Evolutionary conservation across 78 protist genomes (phyloP).

Genomic region (Bodo saltans): DNA sequence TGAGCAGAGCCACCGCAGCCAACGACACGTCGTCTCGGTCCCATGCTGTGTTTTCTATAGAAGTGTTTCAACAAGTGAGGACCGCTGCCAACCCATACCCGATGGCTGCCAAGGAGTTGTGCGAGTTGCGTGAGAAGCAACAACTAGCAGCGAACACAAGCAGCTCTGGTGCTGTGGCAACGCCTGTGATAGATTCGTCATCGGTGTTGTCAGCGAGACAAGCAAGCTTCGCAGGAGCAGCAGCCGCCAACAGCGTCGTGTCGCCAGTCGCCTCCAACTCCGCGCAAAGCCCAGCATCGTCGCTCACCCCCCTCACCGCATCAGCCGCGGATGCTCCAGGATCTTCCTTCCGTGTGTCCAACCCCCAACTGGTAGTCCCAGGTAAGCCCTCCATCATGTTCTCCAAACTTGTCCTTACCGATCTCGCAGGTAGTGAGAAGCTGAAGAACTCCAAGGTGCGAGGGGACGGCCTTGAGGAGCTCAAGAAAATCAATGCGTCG

Average conservation of each 20-base stretch:
- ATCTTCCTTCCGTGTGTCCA: no score
- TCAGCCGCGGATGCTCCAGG: no score
- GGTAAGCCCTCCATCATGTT: neutral
- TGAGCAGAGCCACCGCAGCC: slow-evolving; percentile 26
- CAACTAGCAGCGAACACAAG: neutral
- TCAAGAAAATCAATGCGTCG: neutral
- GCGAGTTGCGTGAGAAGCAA: neutral
- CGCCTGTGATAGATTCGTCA: no score
- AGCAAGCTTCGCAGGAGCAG: no score
- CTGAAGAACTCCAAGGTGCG: slow-evolving; percentile 3
- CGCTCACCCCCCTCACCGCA: no score
- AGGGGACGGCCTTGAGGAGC: slow-evolving; percentile 20
- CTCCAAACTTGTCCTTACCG: neutral
- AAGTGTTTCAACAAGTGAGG: slow-evolving; percentile 6
- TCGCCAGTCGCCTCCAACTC: no score
- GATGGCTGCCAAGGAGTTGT: neutral
- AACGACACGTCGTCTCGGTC: slow-evolving; percentile 36
- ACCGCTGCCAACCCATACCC: slow-evolving; percentile 3
- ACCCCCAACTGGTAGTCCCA: no score
- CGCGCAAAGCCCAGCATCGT: no score
- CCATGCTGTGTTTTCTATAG: slow-evolving; percentile 32
- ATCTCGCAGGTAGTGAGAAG: slow-evolving; percentile 21
- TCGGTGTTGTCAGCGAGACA: no score
- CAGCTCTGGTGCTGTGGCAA: no score
- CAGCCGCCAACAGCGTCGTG: no score